These are phyloP conservation scores for Aspergillus udagawae DNA, from an alignment of 2,329 filamentous ascomycete species.

Conservation along the genomic window DNA sequence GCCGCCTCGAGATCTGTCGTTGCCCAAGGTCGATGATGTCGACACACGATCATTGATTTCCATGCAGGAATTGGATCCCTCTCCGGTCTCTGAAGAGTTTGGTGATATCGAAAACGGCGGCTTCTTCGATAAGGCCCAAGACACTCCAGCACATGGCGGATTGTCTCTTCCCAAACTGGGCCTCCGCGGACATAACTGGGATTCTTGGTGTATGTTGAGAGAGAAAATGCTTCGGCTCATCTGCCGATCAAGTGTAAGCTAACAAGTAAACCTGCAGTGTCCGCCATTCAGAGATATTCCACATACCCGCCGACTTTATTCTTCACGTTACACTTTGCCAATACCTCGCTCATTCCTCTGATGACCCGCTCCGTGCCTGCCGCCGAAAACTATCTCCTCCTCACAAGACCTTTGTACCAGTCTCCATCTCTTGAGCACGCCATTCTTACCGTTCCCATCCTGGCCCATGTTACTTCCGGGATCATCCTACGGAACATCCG, in stretches of 20 bases:
- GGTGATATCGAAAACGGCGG: conserved; percentile 48
- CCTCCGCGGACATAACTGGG: conserved; percentile 65
- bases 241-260: neutral
- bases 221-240: neutral
- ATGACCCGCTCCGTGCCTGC: conserved; percentile 66
- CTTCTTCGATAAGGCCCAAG: conserved; percentile 36
- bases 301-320: conserved; percentile 80
- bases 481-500: conserved; percentile 72
- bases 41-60: conserved; percentile 54
- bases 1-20: conserved; percentile 8
- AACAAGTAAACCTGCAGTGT: conserved; percentile 48
- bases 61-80: conserved; percentile 75
- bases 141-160: conserved; percentile 9
- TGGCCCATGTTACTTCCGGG: conserved; percentile 73
- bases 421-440: conserved; percentile 74
- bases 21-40: conserved; percentile 23
- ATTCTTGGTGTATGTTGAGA: conserved; percentile 65
- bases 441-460: conserved; percentile 69
- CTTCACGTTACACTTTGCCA: conserved; percentile 70
- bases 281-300: conserved; percentile 79
- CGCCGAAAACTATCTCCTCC: conserved; percentile 81
- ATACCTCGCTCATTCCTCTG: conserved; percentile 77
- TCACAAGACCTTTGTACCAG: conserved; percentile 90
- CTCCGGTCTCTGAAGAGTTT: conserved; percentile 63
- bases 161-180: conserved; percentile 39